Conservation (phyloP, 305 asterid species). For the Salvia sclarea region DNA sequence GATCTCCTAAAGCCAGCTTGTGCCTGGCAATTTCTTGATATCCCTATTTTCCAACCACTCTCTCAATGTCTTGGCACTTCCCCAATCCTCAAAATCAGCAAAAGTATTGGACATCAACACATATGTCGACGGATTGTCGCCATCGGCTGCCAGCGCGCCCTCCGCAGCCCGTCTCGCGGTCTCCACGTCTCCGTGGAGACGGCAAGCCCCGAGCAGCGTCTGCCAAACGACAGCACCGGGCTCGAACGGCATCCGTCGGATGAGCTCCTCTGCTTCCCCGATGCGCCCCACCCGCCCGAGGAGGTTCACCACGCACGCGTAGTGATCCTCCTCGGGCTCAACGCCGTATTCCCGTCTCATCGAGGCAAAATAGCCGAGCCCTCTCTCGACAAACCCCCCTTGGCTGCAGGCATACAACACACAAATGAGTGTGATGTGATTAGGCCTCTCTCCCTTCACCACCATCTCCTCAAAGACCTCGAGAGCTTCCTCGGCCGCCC, state of each 20-base stretch:
- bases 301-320: slow-evolving; percentile 67
- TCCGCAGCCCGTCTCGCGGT: slow-evolving; percentile 63
- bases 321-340: slow-evolving; percentile 63
- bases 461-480: slow-evolving; percentile 58
- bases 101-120: slow-evolving; percentile 62
- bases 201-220: slow-evolving; percentile 70
- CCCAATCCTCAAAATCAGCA: slow-evolving; percentile 62
- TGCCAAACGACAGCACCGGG: slow-evolving; percentile 60
- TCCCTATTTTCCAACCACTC: slow-evolving; percentile 47
- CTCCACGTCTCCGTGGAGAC: slow-evolving; percentile 57
- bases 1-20: slow-evolving; percentile 63
- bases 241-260: slow-evolving; percentile 45
- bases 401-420: slow-evolving; percentile 68
- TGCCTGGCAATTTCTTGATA: slow-evolving; percentile 71
- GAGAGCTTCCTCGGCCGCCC: slow-evolving; percentile 54
- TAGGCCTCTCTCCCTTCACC: slow-evolving; percentile 46
- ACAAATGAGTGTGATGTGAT: slow-evolving; percentile 55
- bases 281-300: slow-evolving; percentile 60
- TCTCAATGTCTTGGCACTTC: slow-evolving; percentile 50
- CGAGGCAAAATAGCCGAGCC: slow-evolving; percentile 45
- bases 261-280: slow-evolving; percentile 60
- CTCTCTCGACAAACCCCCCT: slow-evolving; percentile 58
- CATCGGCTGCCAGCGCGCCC: slow-evolving; percentile 47
- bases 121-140: slow-evolving; percentile 54
- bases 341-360: slow-evolving; percentile 56